These are phyloP conservation scores for Saccharomycopsis oosterbeekiorum DNA, from an alignment of 805 yeast genomes.

Conservation along the genomic window DNA sequence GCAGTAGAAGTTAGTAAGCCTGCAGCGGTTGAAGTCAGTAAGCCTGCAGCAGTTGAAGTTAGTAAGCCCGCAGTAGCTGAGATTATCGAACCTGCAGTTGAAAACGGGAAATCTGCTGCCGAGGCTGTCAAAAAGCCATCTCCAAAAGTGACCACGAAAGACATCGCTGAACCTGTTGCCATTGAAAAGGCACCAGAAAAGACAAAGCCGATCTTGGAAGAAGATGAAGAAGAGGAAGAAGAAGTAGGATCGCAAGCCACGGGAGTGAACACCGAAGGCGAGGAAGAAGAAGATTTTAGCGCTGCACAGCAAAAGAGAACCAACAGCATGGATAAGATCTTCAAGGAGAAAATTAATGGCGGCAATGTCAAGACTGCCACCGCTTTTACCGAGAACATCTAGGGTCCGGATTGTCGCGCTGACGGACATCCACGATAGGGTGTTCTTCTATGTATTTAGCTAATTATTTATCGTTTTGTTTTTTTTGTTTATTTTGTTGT, in stretches of 20 bases:
- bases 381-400: not conserved
- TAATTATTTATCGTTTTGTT: too few relatives aligned
- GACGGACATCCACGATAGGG: too few relatives aligned
- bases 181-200: not conserved
- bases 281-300: not conserved
- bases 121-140: not conserved
- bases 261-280: not conserved
- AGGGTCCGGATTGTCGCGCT: too few relatives aligned
- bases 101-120: not conserved
- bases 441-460: too few relatives aligned
- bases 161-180: not conserved
- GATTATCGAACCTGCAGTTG: not conserved
- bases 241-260: not conserved
- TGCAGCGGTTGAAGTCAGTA: not conserved
- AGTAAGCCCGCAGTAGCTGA: not conserved
- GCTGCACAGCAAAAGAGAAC: not conserved
- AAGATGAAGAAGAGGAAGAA: not conserved
- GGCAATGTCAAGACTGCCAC: not conserved
- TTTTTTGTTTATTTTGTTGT: too few relatives aligned
- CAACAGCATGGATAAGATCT: not conserved
- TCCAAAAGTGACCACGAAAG: not conserved
- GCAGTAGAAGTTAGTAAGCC: not conserved
- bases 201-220: not conserved
- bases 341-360: not conserved
- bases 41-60: not conserved